Evolutionary conservation across 805 yeast species (phyloP), one percentile per base, ranked within the genome.

Genomic region (Candida peoriensis): DNA sequence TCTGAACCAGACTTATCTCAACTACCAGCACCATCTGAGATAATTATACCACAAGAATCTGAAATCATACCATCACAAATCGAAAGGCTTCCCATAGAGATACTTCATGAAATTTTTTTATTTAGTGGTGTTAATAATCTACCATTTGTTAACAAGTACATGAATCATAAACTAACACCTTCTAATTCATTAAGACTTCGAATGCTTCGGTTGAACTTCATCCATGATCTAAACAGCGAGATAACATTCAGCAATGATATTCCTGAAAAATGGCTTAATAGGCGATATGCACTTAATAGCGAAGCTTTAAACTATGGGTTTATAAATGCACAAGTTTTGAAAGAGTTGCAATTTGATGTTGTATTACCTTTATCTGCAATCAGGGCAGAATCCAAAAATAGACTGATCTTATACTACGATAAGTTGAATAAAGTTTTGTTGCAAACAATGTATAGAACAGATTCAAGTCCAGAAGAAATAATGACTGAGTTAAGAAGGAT

Each of bases 51-150:
- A n/a, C n/a, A n/a, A n/a, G n/a, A n/a, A n/a, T n/a, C n/a, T n/a
- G n/a, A n/a, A n/a, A n/a, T n/a, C n/a, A n/a, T n/a, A n/a, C n/a
- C n/a, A n/a, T n/a, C n/a, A n/a, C n/a, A n/a, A n/a, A n/a, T n/a
- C n/a, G n/a, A 58, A 24, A 46, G 50, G 11, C 50, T 74, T 10
- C 78, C 79, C 2, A 34, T 49, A 3, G 77, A 73, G 37, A 35
- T 74, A 2, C 39, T 72, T 2, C 60, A 54, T 18, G 48, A 47
- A 26, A 61, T 74, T 8, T 66, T 69, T 44, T 46, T 62, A 3
- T 41, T 43, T n/a, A 51, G 70, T 3, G 66, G 66, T 2, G 50
- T 63, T n/a, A 50, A 61, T 8, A 24, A 37, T 4, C 54, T 73
- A 5, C 64, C 71, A 0, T 48, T 64, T 11, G 52, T 59, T 1